Evolutionary conservation across 257 asterid species (phyloP).

Genomic region (Cynanchum wilfordii): DNA sequence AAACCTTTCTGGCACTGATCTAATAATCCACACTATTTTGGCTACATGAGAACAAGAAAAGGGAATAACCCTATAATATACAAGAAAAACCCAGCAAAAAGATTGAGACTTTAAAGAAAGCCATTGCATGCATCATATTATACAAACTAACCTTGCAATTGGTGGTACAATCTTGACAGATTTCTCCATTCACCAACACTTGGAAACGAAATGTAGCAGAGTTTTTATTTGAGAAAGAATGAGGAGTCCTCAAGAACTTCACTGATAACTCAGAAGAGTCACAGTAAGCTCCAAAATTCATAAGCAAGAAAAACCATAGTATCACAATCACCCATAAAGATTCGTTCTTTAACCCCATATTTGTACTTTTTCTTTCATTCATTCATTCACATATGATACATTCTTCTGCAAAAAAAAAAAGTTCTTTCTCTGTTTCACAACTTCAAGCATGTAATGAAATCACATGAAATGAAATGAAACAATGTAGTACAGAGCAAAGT

Average conservation of each 20-base stretch:
- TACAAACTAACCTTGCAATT: conserved; percentile 62
- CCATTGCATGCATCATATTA: conserved; percentile 4
- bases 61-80: too few species aligned
- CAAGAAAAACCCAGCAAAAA: background rate
- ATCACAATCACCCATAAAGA: conserved; percentile 33
- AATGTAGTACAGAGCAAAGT: background rate
- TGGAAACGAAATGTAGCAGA: conserved; percentile 55
- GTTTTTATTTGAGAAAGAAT: conserved; percentile 46
- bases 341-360: conserved; percentile 36
- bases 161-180: conserved; percentile 51
- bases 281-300: conserved; percentile 28
- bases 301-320: conserved; percentile 31
- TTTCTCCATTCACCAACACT: conserved; percentile 36
- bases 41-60: too few species aligned
- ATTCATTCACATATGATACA: background rate
- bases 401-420: conserved; percentile 5
- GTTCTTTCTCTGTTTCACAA: background rate
- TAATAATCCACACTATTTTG: too few species aligned
- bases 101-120: background rate
- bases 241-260: conserved; percentile 63
- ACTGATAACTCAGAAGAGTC: conserved; percentile 36
- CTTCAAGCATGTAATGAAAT: background rate
- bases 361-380: background rate
- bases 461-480: background rate
- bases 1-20: too few species aligned